Evolutionary conservation across 345 rosid genomes (phyloP).

Genomic region (Euphorbia pulcherrima): DNA sequence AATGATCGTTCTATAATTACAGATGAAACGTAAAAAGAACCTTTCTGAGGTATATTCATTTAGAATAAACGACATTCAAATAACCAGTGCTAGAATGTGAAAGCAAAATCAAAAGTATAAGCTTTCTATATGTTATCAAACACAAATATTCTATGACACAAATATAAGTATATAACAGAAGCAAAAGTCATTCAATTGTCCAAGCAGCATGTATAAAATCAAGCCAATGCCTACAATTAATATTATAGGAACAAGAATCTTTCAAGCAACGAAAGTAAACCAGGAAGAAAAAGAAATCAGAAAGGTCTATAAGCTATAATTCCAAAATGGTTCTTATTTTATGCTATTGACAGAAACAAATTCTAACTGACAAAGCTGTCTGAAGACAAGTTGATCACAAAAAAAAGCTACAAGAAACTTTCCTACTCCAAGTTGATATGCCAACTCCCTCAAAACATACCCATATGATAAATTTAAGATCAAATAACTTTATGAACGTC

Average conservation of each 20-base stretch:
- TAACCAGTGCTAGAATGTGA: neutral
- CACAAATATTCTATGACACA: neutral
- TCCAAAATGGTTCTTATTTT: conserved; percentile 3
- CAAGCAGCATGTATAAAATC: neutral
- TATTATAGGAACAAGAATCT: neutral
- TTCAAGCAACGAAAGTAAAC: neutral
- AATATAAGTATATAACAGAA: neutral
- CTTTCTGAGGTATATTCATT: neutral
- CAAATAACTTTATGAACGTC: neutral
- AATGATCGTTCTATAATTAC: neutral
- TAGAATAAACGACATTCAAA: neutral
- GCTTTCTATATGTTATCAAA: neutral
- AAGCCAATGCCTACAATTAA: neutral
- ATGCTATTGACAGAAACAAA: neutral
- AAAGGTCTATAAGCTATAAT: neutral
- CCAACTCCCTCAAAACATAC: neutral
- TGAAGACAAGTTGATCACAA: neutral
- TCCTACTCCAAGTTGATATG: neutral
- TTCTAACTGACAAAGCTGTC: neutral
- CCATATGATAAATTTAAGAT: neutral
- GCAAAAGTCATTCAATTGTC: neutral
- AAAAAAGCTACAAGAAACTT: neutral
- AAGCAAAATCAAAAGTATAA: neutral
- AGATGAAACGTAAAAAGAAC: neutral
- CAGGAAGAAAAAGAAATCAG: neutral